phyloP scores from a whole-genome alignment of 2,329 filamentous ascomycete species.

The Pezicula neosporulosa region DNA sequence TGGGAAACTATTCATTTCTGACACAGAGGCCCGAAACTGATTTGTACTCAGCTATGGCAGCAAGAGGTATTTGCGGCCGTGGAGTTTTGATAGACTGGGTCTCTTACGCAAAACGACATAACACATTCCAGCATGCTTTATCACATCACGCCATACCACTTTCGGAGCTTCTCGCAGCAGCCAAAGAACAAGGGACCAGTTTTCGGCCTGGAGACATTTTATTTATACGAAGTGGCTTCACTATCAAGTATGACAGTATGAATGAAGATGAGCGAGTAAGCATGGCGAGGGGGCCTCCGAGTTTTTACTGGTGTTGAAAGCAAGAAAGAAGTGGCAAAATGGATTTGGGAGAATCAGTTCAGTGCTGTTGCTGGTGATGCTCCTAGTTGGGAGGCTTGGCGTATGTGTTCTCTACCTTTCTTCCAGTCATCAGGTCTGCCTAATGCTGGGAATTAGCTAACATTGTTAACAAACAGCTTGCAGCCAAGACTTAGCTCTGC shows the following conservation, averaged over 20 bases:
- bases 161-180: slow-evolving; percentile 28
- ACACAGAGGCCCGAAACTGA: no score
- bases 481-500: slow-evolving; percentile 4
- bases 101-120: slow-evolving; percentile 51
- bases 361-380: slow-evolving; percentile 37
- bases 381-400: slow-evolving; percentile 33
- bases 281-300: background rate
- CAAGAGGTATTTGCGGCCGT: slow-evolving; percentile 40
- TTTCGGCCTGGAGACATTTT: slow-evolving; percentile 31
- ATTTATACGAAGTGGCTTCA: slow-evolving; percentile 29
- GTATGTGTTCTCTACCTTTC: background rate
- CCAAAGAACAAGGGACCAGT: slow-evolving; percentile 26
- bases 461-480: background rate
- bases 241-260: slow-evolving; percentile 18
- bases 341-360: slow-evolving; percentile 40
- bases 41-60: slow-evolving; percentile 14
- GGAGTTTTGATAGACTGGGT: slow-evolving; percentile 48
- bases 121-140: slow-evolving; percentile 52
- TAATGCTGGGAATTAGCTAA: background rate
- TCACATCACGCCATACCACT: slow-evolving; percentile 30
- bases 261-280: background rate
- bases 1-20: background rate
- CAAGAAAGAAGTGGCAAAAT: slow-evolving; percentile 21
- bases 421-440: no score
- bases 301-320: background rate